These are phyloP conservation scores for Colletotrichum sp. DNA, from an alignment of 2,329 filamentous ascomycete species.

Conservation along the genomic window DNA sequence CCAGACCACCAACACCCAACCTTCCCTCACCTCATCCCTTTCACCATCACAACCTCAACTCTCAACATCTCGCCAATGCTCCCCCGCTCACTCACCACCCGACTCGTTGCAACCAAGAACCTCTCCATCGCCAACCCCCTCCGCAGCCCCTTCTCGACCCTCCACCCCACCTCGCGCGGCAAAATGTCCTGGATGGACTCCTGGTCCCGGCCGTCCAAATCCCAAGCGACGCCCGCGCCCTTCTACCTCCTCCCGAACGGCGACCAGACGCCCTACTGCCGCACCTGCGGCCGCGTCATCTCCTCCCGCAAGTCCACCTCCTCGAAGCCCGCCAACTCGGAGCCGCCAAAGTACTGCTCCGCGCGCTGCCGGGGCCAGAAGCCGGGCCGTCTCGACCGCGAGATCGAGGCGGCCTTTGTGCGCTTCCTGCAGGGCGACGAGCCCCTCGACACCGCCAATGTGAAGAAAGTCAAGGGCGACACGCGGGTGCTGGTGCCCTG, in stretches of 20 bases:
- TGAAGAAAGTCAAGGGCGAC: constrained; percentile 52
- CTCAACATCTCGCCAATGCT: not conserved
- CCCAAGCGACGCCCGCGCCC: constrained; percentile 52
- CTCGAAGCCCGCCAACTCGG: constrained; percentile 19
- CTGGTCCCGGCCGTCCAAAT: constrained; percentile 43
- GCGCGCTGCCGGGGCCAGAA: constrained; percentile 57
- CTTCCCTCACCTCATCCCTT: not conserved
- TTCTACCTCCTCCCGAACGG: constrained; percentile 54
- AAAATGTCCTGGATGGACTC: constrained; percentile 49
- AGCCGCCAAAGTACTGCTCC: constrained; percentile 59
- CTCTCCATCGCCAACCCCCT: too few species aligned
- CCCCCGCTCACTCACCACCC: not conserved
- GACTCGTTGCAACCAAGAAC: not conserved
- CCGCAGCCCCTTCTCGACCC: not conserved
- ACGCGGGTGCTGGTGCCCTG: constrained; percentile 53
- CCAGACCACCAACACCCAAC: not conserved
- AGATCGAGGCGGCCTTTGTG: constrained; percentile 57
- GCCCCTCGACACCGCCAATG: not conserved
- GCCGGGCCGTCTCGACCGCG: constrained; percentile 51
- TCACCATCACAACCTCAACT: not conserved
- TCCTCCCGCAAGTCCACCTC: constrained; percentile 36
- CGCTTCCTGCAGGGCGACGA: constrained; percentile 31
- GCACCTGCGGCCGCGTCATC: constrained; percentile 61
- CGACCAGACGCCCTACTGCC: constrained; percentile 58
- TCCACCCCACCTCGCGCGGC: not conserved